Percentiles rank a stretch among this genome's conserved stretches.
Evolutionary conservation across 176 grass and related monocot genomes (phyloP).

Genomic region (Triticum timopheevii): DNA sequence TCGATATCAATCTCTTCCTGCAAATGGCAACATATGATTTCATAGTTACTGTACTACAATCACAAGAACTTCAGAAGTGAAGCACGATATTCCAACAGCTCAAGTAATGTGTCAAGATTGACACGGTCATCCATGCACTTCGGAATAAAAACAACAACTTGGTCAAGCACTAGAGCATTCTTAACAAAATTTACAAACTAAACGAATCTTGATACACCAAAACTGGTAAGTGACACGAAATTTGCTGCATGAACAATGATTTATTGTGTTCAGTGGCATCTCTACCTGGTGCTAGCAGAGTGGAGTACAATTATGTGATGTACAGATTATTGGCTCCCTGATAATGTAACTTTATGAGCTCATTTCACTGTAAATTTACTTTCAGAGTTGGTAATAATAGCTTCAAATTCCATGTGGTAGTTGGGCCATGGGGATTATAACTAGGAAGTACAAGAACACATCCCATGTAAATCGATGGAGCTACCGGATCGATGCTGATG

Average conservation of each 20-base stretch:
- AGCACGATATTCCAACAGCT: background rate
- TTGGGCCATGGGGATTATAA: background rate
- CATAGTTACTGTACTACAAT: background rate
- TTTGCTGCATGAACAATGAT: background rate
- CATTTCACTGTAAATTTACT: background rate
- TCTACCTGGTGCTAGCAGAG: background rate
- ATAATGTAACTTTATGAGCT: background rate
- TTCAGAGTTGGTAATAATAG: background rate
- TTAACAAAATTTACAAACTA: background rate
- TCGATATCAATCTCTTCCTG: conserved; percentile 97
- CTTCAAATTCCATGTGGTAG: background rate
- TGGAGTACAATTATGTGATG: background rate
- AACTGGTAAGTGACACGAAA: background rate
- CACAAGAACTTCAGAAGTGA: background rate
- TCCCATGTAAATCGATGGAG: background rate
- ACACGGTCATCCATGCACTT: background rate
- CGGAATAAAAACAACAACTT: background rate
- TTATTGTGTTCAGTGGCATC: background rate
- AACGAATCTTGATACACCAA: background rate
- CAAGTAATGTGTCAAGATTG: background rate
- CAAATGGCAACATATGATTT: background rate
- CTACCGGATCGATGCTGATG: background rate
- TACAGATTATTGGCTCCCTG: background rate
- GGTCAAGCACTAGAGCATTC: background rate
- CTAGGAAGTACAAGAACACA: background rate